Evolutionary conservation across 176 grass and related monocot genomes (phyloP), one percentile per base, ranked within the genome.

Genomic region (Juncus inflexus): DNA sequence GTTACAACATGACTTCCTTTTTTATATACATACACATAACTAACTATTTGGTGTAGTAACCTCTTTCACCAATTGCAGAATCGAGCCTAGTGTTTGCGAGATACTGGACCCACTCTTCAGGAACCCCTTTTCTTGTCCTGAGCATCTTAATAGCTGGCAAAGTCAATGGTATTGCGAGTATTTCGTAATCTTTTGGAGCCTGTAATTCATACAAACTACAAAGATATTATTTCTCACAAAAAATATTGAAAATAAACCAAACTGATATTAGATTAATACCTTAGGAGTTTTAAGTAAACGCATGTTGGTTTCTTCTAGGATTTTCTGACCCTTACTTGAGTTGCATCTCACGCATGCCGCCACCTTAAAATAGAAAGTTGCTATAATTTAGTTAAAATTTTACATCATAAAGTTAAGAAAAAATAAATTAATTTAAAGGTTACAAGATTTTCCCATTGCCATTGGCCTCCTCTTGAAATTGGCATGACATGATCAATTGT

Each of bases 391-490:
- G 12, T 28, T 19, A 67, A 12, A 67, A 51, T 67, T 52, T 35
- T 35, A 19, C 43, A 37, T 28, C 19, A 28, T 28, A 28, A 28
- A 28, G 19, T 28, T 28, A 28, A 28, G 54, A 4, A 72, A 47
- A 61, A 60, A 41, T 58, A 45, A 15, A 72, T 35, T 42, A 51
- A 61, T 58, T 35, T 12, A 55, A 47, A 42, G 9, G 8, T 7
- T 83, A 97, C 94, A 87, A 97, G 70, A 86, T 97, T 97, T 40
- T 91, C 94, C 94, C 94, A 97, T 58, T 70, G 81, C 94, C 87
- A 91, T 86, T 97, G 62, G 38, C 94, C 92, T 0, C 94, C 94
- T 51, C 79, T 77, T 28, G 94, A 86, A 74, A 47, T 84, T 1
- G 94, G 94, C 51, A 97, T 70, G n/a, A 97, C 82, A 78, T 97